phyloP scores from a whole-genome alignment of 805 yeast genomes.

The Nakazawaea molendinolei region DNA sequence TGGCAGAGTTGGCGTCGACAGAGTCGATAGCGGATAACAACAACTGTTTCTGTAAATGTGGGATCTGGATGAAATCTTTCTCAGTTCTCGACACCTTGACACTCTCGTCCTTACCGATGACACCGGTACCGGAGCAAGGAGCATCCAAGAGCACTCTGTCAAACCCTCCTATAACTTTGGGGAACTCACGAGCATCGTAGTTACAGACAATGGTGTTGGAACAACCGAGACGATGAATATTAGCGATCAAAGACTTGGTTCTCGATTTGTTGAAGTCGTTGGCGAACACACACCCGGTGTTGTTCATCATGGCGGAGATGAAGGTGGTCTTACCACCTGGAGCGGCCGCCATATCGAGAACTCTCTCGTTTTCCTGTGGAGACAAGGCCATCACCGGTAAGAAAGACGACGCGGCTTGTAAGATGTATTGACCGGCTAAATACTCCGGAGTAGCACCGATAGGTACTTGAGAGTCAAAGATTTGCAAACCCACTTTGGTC shows the following conservation, averaged over 20 bases:
- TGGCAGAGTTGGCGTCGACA: slow-evolving; percentile 85
- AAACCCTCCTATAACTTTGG: slow-evolving; percentile 96
- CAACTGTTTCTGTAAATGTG: slow-evolving; percentile 93
- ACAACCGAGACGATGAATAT: slow-evolving; percentile 95
- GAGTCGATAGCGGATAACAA: slow-evolving; percentile 94
- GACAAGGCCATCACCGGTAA: slow-evolving; percentile 96
- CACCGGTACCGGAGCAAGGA: slow-evolving; percentile 99
- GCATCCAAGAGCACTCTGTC: slow-evolving; percentile 95
- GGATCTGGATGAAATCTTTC: slow-evolving; percentile 93
- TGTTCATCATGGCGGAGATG: slow-evolving; percentile 92
- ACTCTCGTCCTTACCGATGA: slow-evolving; percentile 92
- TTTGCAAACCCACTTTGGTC: slow-evolving; percentile 97
- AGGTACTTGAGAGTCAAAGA: slow-evolving; percentile 98
- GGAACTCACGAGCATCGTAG: slow-evolving; percentile 97
- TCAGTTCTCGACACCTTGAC: slow-evolving; percentile 92
- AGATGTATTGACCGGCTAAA: slow-evolving; percentile 92
- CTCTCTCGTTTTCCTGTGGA: slow-evolving; percentile 95
- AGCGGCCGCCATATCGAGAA: slow-evolving; percentile 98
- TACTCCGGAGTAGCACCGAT: slow-evolving; percentile 99
- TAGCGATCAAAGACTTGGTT: slow-evolving; percentile 93
- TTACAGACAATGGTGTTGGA: slow-evolving; percentile 94
- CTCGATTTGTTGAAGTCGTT: slow-evolving; percentile 96
- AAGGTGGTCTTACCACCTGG: slow-evolving; percentile 99
- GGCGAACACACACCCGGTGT: slow-evolving; percentile 96
- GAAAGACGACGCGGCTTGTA: slow-evolving; percentile 98